phyloP scores from a whole-genome alignment of 2,329 filamentous ascomycete species.

The Hypoxylon sp. region DNA sequence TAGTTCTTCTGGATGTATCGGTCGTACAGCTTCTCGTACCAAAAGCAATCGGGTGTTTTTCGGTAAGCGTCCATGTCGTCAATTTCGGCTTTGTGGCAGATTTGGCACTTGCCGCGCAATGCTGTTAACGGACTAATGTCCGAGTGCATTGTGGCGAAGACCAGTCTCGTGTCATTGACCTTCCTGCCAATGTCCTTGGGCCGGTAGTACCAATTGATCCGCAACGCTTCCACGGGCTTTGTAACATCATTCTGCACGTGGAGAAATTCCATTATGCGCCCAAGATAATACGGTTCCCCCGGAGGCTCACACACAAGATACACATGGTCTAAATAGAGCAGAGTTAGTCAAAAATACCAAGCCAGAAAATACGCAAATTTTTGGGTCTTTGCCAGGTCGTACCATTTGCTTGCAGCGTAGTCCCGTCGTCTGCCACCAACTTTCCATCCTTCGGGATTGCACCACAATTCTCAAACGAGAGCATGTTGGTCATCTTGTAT shows the following conservation, averaged over 20 bases:
- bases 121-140: constrained; percentile 94
- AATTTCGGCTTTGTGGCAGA: constrained; percentile 90
- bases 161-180: constrained; percentile 87
- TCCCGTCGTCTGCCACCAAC: constrained; percentile 91
- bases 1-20: constrained; percentile 98
- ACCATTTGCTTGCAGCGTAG: constrained; percentile 87
- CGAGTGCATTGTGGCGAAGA: constrained; percentile 99
- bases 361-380: constrained; percentile 21
- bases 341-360: constrained; percentile 50
- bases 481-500: constrained; percentile 82
- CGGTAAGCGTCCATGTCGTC: constrained; percentile 85
- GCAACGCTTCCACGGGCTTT: constrained; percentile 84
- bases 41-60: constrained; percentile 88
- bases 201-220: constrained; percentile 98
- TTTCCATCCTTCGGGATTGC: constrained; percentile 79
- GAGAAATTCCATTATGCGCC: constrained; percentile 98
- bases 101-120: constrained; percentile 91
- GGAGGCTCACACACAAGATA: constrained; percentile 98
- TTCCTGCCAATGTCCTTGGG: constrained; percentile 96
- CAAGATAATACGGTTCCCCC: constrained; percentile 97
- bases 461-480: constrained; percentile 83
- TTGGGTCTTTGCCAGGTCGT: constrained; percentile 55
- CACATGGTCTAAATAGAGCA: constrained; percentile 73
- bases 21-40: constrained; percentile 98
- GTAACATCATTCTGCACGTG: constrained; percentile 80